Evolutionary conservation across 306 rosid genomes (phyloP).

Genomic region (Cucurbita argyrosperma): DNA sequence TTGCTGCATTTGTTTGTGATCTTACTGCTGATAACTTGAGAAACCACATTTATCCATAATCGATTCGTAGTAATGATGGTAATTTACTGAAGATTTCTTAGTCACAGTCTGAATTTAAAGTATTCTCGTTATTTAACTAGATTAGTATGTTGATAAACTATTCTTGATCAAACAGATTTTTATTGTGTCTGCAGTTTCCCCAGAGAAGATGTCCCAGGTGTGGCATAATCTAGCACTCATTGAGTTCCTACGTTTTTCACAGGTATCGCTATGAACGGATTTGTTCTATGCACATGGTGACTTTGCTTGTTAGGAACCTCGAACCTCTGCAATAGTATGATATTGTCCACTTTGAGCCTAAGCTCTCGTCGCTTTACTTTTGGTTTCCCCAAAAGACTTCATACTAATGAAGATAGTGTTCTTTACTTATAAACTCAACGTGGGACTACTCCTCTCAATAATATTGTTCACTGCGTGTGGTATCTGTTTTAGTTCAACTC

Average conservation of each 20-base stretch:
- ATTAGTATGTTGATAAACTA: no score
- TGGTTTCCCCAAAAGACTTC: no score
- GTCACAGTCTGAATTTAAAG: neutral
- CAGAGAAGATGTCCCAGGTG: slow-evolving; percentile 74
- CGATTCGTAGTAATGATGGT: slow-evolving; percentile 79
- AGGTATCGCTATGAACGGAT: slow-evolving; percentile 11
- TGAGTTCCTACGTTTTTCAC: neutral
- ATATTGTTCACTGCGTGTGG: neutral
- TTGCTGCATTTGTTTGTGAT: slow-evolving; percentile 73
- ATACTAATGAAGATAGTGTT: no score
- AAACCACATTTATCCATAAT: slow-evolving; percentile 51
- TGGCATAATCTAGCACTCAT: slow-evolving; percentile 34
- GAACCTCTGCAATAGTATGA: no score
- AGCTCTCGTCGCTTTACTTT: no score
- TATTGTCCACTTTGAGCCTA: no score
- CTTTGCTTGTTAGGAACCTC: slow-evolving; percentile 30
- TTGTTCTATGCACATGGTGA: slow-evolving; percentile 81
- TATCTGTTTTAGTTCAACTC: neutral
- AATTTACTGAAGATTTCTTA: slow-evolving; percentile 14
- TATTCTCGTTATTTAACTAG: neutral
- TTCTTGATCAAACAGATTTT: slow-evolving; percentile 62
- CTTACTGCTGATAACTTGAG: slow-evolving; percentile 70
- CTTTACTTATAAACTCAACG: no score
- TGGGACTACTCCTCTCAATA: no score
- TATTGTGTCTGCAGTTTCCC: slow-evolving; percentile 92